Base-by-base conservation (phyloP, 2,329 filamentous ascomycete genomes). In the Mollisia scopiformis region DNA sequence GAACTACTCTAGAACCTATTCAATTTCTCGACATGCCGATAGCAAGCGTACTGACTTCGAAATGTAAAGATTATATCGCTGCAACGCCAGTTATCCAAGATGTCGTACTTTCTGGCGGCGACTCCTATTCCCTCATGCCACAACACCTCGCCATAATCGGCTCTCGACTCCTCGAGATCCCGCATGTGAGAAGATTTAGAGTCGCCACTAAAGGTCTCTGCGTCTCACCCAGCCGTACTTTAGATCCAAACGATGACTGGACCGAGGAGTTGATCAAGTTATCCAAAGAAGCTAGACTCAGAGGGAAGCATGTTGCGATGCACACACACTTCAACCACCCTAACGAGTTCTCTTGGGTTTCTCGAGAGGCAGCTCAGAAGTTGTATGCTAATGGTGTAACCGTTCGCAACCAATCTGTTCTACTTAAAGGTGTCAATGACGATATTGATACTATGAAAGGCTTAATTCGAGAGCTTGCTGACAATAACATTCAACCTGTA, bases 311-410 rank as follows among this genome's bases (percentile, higher is more conserved):
- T 54, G 79, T 88, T 65, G 85, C 84, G 3, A 74, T 88, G 57
- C 86, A 89, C 69, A 89, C 86, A 0, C 87, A 89, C 67, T 86
- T 88, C 73, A 88, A 88, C 66, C 84, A 88, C 63, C 81, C 84
- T 0, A 79, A 79, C 37, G 86, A 88, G 70, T 82, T 88, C 58
- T 84, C 84, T 3, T 88, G 85, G 85, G 75, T 87, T 27, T 84
- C 82, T 0, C 73, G 78, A 64, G 70, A 74, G 50, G 86, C 85
- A 1, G 78, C 81, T 28, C 79, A 79, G 58, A 78, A 75, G 64
- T 73, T 88, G 8, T 79, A 80, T 63, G 75, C 79, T 60, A 76
- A 79, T 5, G 80, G 80, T 2, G 78, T 88, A 6, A 81, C 76
- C 13, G 81, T 88, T 10, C 78, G 85, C 28, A 88, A 88, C 70